Percentiles rank a stretch among this genome's conserved stretches.
These are phyloP conservation scores for Inga laurina DNA, from an alignment of 306 rosid species.

Conservation along the genomic window DNA sequence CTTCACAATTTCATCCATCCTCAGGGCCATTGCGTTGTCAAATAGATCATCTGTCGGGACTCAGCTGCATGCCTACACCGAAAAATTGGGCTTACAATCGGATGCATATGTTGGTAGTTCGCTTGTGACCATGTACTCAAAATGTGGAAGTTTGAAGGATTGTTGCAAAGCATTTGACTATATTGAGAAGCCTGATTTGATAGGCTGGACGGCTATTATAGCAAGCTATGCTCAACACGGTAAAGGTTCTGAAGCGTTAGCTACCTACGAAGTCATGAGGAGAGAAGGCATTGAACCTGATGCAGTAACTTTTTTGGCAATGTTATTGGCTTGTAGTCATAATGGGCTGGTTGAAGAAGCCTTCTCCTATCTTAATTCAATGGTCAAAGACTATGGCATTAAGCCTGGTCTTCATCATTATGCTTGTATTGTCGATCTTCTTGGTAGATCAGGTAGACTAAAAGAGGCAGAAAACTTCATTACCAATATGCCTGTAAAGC, in stretches of 20 bases:
- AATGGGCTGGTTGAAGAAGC: slow-evolving; percentile 78
- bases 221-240: slow-evolving; percentile 80
- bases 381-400: slow-evolving; percentile 54
- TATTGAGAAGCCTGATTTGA: slow-evolving; percentile 63
- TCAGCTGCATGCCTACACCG: slow-evolving; percentile 66
- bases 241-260: slow-evolving; percentile 62
- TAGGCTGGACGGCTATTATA: slow-evolving; percentile 78
- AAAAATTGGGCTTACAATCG: slow-evolving; percentile 54
- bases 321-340: slow-evolving; percentile 74
- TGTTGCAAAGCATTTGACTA: slow-evolving; percentile 67
- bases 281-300: slow-evolving; percentile 71
- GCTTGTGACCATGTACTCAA: slow-evolving; percentile 63
- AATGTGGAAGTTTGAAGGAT: slow-evolving; percentile 68
- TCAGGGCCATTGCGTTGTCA: slow-evolving; percentile 54
- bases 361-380: slow-evolving; percentile 62
- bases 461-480: slow-evolving; percentile 69
- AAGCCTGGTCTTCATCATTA: slow-evolving; percentile 68
- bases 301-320: slow-evolving; percentile 74
- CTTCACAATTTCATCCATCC: slow-evolving; percentile 60
- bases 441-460: slow-evolving; percentile 70
- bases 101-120: slow-evolving; percentile 70
- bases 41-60: slow-evolving; percentile 46
- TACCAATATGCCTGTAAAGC: slow-evolving; percentile 51
- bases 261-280: slow-evolving; percentile 64
- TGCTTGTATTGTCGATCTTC: slow-evolving; percentile 79